A percentile compares a stretch with the other conserved stretches of the same genome.
Conservation (phyloP, 495 filamentous ascomycete species). For the Daldinia bambusicola region DNA sequence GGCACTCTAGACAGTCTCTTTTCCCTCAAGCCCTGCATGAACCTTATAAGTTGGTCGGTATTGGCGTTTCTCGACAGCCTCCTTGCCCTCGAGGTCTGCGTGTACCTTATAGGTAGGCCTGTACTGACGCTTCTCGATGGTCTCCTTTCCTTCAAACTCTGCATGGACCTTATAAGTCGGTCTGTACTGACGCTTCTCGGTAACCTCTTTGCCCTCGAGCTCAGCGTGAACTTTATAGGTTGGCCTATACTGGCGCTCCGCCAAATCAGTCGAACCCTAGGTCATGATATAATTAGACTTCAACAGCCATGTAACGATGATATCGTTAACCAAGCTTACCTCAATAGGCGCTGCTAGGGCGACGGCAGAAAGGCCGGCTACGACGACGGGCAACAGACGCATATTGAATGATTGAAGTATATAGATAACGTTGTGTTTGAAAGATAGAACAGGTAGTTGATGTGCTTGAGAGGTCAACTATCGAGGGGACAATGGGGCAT, state of each 20-base stretch:
- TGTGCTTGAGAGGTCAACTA: background rate
- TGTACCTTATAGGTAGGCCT: background rate
- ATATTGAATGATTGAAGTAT: constrained; percentile 11
- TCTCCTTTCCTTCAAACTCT: background rate
- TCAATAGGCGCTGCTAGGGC: constrained; percentile 33
- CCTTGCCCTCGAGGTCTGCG: background rate
- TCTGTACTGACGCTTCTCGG: constrained; percentile 1
- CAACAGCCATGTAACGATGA: background rate
- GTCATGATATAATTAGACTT: constrained; percentile 7
- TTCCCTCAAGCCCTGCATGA: background rate
- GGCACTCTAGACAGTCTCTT: constrained; percentile 4
- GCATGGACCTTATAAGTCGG: background rate
- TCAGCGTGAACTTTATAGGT: background rate
- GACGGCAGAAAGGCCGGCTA: constrained; percentile 28
- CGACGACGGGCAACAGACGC: constrained; percentile 28
- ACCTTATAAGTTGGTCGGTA: constrained; percentile 11
- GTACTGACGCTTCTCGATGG: constrained; percentile 9
- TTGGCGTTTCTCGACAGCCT: constrained; percentile 4
- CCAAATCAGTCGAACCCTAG: constrained; percentile 4
- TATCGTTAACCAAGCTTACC: background rate
- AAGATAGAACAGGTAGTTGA: background rate
- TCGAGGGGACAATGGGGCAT: background rate
- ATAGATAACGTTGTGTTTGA: background rate
- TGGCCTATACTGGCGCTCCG: background rate
- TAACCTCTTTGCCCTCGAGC: background rate